Evolutionary conservation across 164 flowering plant species (phyloP).

Genomic region (Liquidambar formosana): DNA sequence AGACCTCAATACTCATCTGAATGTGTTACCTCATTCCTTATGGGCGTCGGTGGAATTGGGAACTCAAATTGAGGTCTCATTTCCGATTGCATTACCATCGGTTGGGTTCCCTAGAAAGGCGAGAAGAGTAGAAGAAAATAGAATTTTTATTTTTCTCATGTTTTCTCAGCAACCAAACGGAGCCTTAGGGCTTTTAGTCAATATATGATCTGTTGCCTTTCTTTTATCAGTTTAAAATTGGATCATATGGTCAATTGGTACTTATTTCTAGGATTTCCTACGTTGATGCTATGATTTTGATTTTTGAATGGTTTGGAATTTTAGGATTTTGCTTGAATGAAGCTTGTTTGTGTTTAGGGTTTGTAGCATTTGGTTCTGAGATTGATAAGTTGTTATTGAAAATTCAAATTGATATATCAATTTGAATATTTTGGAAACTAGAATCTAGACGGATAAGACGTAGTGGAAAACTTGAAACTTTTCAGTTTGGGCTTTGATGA

Average conservation of each 20-base stretch:
- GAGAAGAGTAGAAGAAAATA: neutral
- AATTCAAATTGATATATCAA: too few species aligned
- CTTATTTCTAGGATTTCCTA: neutral
- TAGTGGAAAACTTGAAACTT: too few species aligned
- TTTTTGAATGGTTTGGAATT: neutral
- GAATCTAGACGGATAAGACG: too few species aligned
- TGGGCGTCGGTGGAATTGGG: neutral
- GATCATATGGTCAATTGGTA: neutral
- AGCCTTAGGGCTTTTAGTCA: neutral
- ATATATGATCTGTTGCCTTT: neutral
- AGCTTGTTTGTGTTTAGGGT: too few species aligned
- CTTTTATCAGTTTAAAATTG: neutral
- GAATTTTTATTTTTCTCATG: neutral
- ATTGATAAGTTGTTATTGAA: too few species aligned
- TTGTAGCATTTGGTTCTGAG: too few species aligned
- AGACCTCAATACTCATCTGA: too few species aligned
- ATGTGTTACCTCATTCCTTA: too few species aligned
- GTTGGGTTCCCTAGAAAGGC: neutral
- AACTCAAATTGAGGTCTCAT: neutral
- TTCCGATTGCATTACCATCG: neutral
- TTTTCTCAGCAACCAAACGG: neutral
- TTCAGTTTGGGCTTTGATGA: too few species aligned
- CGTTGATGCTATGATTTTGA: neutral
- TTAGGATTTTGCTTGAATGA: too few species aligned
- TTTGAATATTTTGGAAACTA: too few species aligned